Percentiles rank a stretch among this genome's conserved stretches.
Conservation (phyloP, 345 rosid species). For the Salix exigua region DNA sequence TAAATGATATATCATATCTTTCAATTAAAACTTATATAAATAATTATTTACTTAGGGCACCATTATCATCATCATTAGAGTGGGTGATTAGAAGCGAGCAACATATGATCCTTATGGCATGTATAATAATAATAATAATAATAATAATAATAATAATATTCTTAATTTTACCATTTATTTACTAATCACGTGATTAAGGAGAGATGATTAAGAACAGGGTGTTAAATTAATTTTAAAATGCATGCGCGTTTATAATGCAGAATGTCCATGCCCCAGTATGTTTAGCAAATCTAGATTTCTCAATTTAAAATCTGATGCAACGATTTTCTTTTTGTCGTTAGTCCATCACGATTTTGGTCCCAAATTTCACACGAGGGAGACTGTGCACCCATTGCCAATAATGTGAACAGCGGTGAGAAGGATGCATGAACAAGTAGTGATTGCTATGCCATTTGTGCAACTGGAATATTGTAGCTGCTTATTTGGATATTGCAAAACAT, state of each 20-base stretch:
- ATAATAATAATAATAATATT: too few species aligned
- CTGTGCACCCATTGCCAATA: background rate
- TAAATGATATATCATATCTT: background rate
- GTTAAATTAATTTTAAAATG: background rate
- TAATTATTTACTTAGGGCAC: background rate
- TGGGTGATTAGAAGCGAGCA: background rate
- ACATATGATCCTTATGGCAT: too few species aligned
- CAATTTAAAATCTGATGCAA: too few species aligned
- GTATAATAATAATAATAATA: too few species aligned
- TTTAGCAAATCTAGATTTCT: too few species aligned
- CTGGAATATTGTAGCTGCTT: too few species aligned
- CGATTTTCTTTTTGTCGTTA: background rate
- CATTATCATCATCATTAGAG: background rate
- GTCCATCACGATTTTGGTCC: background rate
- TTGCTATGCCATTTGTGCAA: too few species aligned
- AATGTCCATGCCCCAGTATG: too few species aligned
- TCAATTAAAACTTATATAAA: background rate
- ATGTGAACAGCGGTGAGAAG: background rate
- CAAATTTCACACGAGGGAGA: background rate
- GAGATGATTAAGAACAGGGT: background rate
- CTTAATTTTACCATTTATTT: background rate
- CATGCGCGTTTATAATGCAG: background rate
- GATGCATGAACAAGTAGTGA: background rate
- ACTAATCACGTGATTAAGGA: background rate
- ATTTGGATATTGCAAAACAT: too few species aligned